These are phyloP conservation scores for Coemansia sp. DNA, from an alignment of 192 early-diverging fungal genomes.

Conservation along the genomic window DNA sequence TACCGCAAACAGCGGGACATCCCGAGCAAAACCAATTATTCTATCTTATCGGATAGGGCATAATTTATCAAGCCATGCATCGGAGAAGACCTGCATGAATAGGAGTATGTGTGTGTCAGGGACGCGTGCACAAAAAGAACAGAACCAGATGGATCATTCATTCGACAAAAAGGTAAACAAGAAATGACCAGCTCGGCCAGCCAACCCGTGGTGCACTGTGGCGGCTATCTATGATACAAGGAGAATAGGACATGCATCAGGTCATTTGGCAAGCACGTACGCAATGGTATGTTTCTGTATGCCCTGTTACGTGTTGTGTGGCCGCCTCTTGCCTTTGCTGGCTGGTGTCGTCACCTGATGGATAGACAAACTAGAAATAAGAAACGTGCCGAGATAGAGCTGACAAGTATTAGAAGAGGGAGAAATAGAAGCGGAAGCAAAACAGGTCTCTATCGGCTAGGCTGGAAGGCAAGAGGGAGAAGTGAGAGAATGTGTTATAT, in stretches of 20 bases:
- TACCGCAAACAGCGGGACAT: neutral
- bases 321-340: neutral
- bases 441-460: conserved; percentile 1
- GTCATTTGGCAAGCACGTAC: conserved; percentile 7
- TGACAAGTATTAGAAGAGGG: neutral
- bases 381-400: conserved; percentile 1
- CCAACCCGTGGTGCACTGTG: neutral
- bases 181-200: no score
- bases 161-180: neutral
- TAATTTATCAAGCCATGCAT: conserved; percentile 10
- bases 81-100: neutral
- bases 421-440: neutral
- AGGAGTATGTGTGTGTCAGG: neutral
- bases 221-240: neutral
- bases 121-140: neutral
- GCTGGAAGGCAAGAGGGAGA: neutral
- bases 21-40: neutral
- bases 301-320: neutral
- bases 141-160: conserved; percentile 9
- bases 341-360: neutral
- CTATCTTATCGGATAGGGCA: neutral
- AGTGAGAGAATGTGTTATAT: neutral
- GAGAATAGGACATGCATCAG: neutral
- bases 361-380: neutral
- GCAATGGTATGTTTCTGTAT: neutral